Conservation (phyloP, 129 eudicot species). For the Tagetes erecta region DNA sequence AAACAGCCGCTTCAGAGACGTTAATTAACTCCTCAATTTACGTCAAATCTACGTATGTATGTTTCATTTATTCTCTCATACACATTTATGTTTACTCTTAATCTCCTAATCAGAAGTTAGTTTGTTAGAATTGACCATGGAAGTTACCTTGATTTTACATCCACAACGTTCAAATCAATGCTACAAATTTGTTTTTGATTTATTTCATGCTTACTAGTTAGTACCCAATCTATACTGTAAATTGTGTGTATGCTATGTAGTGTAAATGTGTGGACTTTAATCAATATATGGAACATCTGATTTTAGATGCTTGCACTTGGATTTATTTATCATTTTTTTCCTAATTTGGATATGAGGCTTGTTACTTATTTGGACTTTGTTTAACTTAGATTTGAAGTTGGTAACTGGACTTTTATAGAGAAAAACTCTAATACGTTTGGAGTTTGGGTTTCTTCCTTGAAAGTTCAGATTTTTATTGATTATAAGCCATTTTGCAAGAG, state of each 20-base stretch:
- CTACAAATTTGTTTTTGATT: too few relatives aligned
- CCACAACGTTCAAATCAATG: too few relatives aligned
- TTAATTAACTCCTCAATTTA: neutral
- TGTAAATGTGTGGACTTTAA: constrained; percentile 10
- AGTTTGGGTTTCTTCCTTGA: neutral
- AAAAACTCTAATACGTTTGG: constrained; percentile 1
- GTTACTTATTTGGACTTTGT: constrained; percentile 30
- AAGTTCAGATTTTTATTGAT: neutral
- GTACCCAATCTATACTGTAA: neutral
- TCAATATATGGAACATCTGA: neutral
- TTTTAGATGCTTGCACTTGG: constrained; percentile 10
- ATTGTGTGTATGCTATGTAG: constrained; percentile 1
- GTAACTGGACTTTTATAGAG: constrained; percentile 16
- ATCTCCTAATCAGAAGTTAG: neutral
- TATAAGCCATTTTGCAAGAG: constrained; percentile 18
- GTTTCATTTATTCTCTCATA: neutral
- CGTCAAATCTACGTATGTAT: constrained; percentile 12
- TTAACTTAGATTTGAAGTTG: constrained; percentile 27
- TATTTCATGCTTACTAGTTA: too few relatives aligned
- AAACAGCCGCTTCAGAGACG: neutral
- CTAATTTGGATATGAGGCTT: constrained; percentile 13
- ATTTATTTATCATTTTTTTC: neutral
- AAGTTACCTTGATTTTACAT: neutral
- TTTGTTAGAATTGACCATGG: neutral
- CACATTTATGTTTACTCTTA: neutral